Conservation (phyloP, 23 red algal species). For the Gracilariopsis chorda region DNA sequence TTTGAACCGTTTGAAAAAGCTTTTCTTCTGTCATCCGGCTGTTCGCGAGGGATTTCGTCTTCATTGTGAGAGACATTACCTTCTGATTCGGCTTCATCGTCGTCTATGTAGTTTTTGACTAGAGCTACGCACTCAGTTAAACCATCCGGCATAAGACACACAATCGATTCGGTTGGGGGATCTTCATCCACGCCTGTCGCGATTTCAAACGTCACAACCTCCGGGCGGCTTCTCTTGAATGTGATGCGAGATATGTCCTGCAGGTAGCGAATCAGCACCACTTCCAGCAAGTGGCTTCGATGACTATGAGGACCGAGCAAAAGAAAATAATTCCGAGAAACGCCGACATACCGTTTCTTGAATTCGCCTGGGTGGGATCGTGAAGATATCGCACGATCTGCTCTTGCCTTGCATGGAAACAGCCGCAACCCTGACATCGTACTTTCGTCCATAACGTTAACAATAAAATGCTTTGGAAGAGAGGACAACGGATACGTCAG, state of each 20-base stretch:
- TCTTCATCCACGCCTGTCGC: not conserved
- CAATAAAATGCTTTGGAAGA: slow-evolving; percentile 70
- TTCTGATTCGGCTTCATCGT: slow-evolving; percentile 12
- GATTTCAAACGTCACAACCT: slow-evolving; percentile 74
- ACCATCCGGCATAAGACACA: slow-evolving; percentile 82
- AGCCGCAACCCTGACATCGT: slow-evolving; percentile 68
- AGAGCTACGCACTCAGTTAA: slow-evolving; percentile 69
- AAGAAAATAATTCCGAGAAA: slow-evolving; percentile 71
- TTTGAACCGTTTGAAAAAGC: no score
- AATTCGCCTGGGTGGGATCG: slow-evolving; percentile 45
- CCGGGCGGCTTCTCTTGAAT: slow-evolving; percentile 75
- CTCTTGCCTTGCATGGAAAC: slow-evolving; percentile 78
- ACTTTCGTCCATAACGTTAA: slow-evolving; percentile 60
- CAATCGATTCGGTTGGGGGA: slow-evolving; percentile 22
- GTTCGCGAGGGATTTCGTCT: no score
- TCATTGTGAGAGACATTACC: not conserved
- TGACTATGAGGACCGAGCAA: slow-evolving; percentile 58
- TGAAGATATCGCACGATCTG: not conserved
- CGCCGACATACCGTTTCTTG: slow-evolving; percentile 72
- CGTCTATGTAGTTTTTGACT: slow-evolving; percentile 61
- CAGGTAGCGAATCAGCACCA: slow-evolving; percentile 70
- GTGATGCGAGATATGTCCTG: slow-evolving; percentile 77
- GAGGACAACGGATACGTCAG: slow-evolving; percentile 34
- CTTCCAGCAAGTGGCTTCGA: slow-evolving; percentile 64
- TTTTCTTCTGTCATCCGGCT: no score